Evolutionary conservation across 257 asterid genomes (phyloP).

Genomic region (Buddleja alternifolia): DNA sequence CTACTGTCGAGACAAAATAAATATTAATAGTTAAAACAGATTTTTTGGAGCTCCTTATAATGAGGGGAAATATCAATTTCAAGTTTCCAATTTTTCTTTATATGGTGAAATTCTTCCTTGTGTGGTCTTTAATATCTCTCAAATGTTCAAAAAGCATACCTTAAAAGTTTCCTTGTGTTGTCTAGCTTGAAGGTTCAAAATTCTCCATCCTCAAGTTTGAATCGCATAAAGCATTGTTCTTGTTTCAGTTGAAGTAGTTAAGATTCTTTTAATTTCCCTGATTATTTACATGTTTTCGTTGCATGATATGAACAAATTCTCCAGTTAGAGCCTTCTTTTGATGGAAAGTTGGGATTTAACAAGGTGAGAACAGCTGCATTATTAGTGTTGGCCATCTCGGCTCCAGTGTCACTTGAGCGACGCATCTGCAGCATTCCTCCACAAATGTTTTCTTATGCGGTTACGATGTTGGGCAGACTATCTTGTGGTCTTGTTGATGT

Average conservation of each 20-base stretch:
- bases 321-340: conserved; percentile 83
- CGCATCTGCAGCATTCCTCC: conserved; percentile 72
- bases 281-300: conserved; percentile 28
- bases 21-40: neutral
- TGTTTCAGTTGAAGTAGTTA: conserved; percentile 20
- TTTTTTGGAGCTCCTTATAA: conserved; percentile 11
- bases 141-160: neutral
- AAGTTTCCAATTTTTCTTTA: conserved; percentile 5
- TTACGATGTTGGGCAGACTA: conserved; percentile 67
- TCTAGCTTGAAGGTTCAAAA: conserved; percentile 6
- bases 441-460: conserved; percentile 79
- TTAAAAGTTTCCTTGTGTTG: neutral
- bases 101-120: neutral
- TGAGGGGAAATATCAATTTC: neutral
- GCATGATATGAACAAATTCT: conserved; percentile 28
- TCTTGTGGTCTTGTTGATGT: conserved; percentile 57
- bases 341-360: conserved; percentile 57
- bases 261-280: conserved; percentile 10
- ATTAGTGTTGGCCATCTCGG: conserved; percentile 74
- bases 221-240: neutral
- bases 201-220: neutral
- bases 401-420: conserved; percentile 75
- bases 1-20: neutral
- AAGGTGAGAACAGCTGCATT: conserved; percentile 58
- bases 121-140: neutral